phyloP scores from a whole-genome alignment of 2,329 filamentous ascomycete species.

The Fusarium hainanense region DNA sequence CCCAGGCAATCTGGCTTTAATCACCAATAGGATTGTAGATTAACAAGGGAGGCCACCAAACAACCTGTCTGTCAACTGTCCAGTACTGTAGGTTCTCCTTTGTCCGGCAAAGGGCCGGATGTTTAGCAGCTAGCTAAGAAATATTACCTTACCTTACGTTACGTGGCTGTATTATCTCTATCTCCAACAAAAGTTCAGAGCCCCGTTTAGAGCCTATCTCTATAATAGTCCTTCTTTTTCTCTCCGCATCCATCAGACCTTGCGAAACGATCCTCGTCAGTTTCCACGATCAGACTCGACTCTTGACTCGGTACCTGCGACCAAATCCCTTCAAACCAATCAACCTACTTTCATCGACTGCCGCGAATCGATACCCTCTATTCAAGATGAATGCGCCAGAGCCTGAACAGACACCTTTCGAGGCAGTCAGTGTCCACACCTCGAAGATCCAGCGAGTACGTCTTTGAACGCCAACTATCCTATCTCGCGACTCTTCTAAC shows the following conservation, averaged over 20 bases:
- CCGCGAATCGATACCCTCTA: conserved; percentile 20
- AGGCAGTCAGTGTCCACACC: conserved; percentile 87
- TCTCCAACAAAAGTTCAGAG: conserved; percentile 33
- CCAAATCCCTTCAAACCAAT: neutral
- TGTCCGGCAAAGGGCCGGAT: conserved; percentile 37
- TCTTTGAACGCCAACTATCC: conserved; percentile 33
- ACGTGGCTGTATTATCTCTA: conserved; percentile 44
- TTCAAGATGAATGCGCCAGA: conserved; percentile 83
- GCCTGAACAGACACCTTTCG: conserved; percentile 91
- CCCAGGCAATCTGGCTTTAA: conserved; percentile 11
- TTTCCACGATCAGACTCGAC: neutral
- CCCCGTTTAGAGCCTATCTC: conserved; percentile 9
- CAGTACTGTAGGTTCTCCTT: conserved; percentile 15
- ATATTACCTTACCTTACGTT: conserved; percentile 37
- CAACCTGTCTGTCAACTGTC: conserved; percentile 25
- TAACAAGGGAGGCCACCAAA: conserved; percentile 32
- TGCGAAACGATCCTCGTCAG: conserved; percentile 11
- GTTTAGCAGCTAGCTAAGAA: conserved; percentile 17
- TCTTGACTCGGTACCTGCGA: conserved; percentile 3
- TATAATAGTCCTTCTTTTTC: conserved; percentile 20
- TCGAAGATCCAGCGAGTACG: conserved; percentile 77
- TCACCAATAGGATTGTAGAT: conserved; percentile 32
- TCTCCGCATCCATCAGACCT: conserved; percentile 8
- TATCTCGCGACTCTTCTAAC: conserved; percentile 13
- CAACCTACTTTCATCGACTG: conserved; percentile 9